Conservation (phyloP, 2,329 filamentous ascomycete genomes). For the Fusarium nisikadoi region DNA sequence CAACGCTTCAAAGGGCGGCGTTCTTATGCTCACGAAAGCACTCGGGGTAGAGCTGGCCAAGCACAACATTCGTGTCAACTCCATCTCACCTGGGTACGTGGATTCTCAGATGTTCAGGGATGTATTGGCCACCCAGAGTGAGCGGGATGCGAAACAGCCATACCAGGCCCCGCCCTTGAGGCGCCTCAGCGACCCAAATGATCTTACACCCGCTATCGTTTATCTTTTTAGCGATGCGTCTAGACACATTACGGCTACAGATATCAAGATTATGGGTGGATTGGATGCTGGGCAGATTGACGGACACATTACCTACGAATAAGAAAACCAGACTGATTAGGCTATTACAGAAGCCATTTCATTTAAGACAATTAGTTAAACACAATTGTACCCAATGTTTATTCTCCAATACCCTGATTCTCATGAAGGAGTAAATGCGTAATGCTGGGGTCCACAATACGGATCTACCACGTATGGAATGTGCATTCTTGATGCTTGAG, state of each 20-base stretch:
- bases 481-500: not conserved
- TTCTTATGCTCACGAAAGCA: conserved; percentile 52
- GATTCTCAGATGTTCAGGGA: conserved; percentile 50
- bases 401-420: not conserved
- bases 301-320: not conserved
- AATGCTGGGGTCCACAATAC: not conserved
- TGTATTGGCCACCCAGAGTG: conserved; percentile 39
- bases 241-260: conserved; percentile 54
- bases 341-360: accelerated
- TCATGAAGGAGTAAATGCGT: not conserved
- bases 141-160: conserved; percentile 48
- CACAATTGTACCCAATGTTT: accelerated
- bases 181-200: conserved; percentile 53
- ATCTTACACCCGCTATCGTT: conserved; percentile 49
- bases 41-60: conserved; percentile 52
- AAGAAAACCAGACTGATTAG: accelerated
- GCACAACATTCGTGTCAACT: conserved; percentile 51
- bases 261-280: conserved; percentile 57
- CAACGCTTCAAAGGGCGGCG: conserved; percentile 54
- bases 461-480: not conserved
- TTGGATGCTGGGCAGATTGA: conserved; percentile 29
- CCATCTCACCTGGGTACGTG: conserved; percentile 51
- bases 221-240: conserved; percentile 57
- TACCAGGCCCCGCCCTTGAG: conserved; percentile 49
- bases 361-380: accelerated